Evolutionary conservation across 345 rosid genomes (phyloP).

Genomic region (Rubroshorea leprosula): DNA sequence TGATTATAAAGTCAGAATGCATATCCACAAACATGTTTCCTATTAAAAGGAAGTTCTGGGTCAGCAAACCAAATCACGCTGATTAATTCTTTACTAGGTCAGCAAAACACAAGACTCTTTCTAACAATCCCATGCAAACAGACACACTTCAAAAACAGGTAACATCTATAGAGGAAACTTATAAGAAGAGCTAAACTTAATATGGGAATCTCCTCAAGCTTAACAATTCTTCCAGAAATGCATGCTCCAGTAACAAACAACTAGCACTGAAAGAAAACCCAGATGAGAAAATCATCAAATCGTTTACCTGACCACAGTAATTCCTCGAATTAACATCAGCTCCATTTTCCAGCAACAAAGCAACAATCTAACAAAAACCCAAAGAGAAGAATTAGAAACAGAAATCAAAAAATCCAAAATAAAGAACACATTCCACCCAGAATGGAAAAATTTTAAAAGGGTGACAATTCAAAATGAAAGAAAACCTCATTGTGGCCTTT

Average conservation of each 20-base stretch:
- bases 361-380: conserved; percentile 54
- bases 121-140: conserved; percentile 12
- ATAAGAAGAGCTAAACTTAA: conserved; percentile 3
- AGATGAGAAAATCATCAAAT: conserved; percentile 6
- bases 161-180: neutral
- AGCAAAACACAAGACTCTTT: neutral
- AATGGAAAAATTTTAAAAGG: neutral
- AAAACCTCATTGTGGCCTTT: conserved; percentile 97
- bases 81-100: neutral
- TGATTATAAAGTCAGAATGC: conserved; percentile 7
- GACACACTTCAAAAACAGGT: too few relatives aligned
- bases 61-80: neutral
- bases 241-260: neutral
- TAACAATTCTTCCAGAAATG: neutral
- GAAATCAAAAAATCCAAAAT: neutral
- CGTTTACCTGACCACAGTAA: conserved; percentile 86
- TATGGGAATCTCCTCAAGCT: conserved; percentile 3
- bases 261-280: neutral
- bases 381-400: neutral
- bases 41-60: neutral
- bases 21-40: conserved; percentile 1
- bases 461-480: conserved; percentile 28
- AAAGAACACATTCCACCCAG: neutral
- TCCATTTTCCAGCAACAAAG: conserved; percentile 80
- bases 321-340: conserved; percentile 96